A percentile compares a stretch with the other conserved stretches of the same genome.
These are phyloP conservation scores for Leccinum truebloodii DNA, from an alignment of 768 basidiomycete species.

Conservation along the genomic window DNA sequence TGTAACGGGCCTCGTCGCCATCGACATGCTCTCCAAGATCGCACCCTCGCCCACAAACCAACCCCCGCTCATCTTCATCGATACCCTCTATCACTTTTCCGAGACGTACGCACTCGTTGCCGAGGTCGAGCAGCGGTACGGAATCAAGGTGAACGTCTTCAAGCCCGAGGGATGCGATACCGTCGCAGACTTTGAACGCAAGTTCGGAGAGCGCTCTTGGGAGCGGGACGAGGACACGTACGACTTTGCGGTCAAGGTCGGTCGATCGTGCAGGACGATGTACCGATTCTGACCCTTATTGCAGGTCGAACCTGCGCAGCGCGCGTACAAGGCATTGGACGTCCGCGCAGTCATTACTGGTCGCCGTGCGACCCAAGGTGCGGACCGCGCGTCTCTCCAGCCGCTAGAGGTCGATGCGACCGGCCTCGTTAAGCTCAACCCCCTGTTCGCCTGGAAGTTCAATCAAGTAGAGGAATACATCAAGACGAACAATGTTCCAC, in stretches of 20 bases:
- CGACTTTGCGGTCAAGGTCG: conserved; percentile 89
- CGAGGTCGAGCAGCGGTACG: conserved; percentile 76
- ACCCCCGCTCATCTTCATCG: conserved; percentile 92
- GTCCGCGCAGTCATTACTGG: conserved; percentile 95
- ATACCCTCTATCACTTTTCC: conserved; percentile 94
- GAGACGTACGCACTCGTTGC: conserved; percentile 91
- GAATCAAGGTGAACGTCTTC: conserved; percentile 70
- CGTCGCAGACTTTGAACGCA: conserved; percentile 72
- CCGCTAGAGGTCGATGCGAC: conserved; percentile 91
- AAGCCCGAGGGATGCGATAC: conserved; percentile 72
- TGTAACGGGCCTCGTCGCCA: conserved; percentile 88
- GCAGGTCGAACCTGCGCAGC: conserved; percentile 89
- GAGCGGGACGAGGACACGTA: conserved; percentile 84
- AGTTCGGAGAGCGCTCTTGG: conserved; percentile 84
- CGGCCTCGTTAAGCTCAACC: conserved; percentile 93
- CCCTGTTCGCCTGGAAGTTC: conserved; percentile 89
- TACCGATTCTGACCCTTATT: background rate
- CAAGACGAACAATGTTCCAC: conserved; percentile 77
- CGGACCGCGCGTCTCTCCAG: conserved; percentile 74
- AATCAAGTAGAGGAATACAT: conserved; percentile 82
- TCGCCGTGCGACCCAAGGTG: conserved; percentile 90
- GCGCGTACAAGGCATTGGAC: conserved; percentile 78
- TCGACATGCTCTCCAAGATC: conserved; percentile 92
- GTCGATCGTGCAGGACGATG: conserved; percentile 15
- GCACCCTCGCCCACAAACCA: conserved; percentile 45